Percentiles rank a stretch among this genome's conserved stretches.
phyloP scores from a whole-genome alignment of 441 rosid species.

The Dalechampia spathulata region DNA sequence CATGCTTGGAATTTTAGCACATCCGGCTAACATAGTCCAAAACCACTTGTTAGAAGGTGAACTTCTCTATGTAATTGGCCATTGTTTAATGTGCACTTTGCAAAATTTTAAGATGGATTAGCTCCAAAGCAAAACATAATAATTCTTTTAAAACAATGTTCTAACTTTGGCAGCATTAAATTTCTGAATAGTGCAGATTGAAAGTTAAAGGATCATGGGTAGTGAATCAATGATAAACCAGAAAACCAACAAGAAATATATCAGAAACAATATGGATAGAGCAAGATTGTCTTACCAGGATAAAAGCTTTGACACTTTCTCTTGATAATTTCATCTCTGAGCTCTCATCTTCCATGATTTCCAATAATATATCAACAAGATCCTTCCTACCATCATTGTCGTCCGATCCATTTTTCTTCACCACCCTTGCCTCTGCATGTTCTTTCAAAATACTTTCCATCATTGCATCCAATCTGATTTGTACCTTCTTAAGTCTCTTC shows the following conservation, averaged over 20 bases:
- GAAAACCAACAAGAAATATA: neutral
- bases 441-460: slow-evolving; percentile 34
- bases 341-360: slow-evolving; percentile 31
- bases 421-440: slow-evolving; percentile 23
- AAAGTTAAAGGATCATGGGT: no score
- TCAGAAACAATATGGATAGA: no score
- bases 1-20: no score
- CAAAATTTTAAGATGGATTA: no score
- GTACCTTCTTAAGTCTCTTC: slow-evolving; percentile 28
- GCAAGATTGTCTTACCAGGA: slow-evolving; percentile 26
- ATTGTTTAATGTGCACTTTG: no score
- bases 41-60: no score
- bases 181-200: no score
- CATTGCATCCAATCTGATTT: slow-evolving; percentile 25
- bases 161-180: no score
- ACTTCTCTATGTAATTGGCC: no score
- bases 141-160: no score
- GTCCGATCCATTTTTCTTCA: neutral
- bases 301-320: slow-evolving; percentile 41
- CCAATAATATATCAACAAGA: slow-evolving; percentile 31
- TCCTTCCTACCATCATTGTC: slow-evolving; percentile 17
- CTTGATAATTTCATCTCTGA: slow-evolving; percentile 31
- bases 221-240: neutral
- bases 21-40: no score
- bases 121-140: no score